Conservation (phyloP, 768 basidiomycete species). For the Cyathus striatus region DNA sequence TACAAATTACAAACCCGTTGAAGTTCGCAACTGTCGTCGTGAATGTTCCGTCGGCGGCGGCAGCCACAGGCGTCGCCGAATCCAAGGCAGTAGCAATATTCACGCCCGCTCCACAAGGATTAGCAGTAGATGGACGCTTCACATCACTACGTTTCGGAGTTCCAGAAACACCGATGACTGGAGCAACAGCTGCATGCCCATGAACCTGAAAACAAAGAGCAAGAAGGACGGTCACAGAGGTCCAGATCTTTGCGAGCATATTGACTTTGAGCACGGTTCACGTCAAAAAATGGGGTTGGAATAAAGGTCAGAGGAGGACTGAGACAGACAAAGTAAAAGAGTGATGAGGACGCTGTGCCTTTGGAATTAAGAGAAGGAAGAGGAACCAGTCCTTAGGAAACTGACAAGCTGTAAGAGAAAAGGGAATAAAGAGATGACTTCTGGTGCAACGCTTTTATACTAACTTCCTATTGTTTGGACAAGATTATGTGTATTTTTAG, state of each 20-base stretch:
- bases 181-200: slow-evolving; percentile 29
- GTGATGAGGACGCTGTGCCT: neutral
- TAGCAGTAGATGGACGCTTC: slow-evolving; percentile 12
- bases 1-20: slow-evolving; percentile 24
- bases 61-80: slow-evolving; percentile 18
- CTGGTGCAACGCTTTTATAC: no score
- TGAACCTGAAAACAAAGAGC: slow-evolving; percentile 21
- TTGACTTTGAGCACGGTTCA: no score
- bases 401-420: neutral
- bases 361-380: neutral
- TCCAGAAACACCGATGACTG: slow-evolving; percentile 24
- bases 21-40: slow-evolving; percentile 30
- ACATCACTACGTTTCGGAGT: slow-evolving; percentile 15
- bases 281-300: neutral
- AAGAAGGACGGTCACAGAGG: slow-evolving; percentile 17
- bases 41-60: slow-evolving; percentile 27
- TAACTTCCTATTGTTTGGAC: no score
- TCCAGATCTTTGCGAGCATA: slow-evolving; percentile 12
- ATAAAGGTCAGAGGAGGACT: neutral
- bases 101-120: slow-evolving; percentile 25
- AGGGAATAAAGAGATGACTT: neutral
- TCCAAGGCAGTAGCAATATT: slow-evolving; percentile 28
- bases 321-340: neutral
- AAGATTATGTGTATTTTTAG: no score
- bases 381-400: slow-evolving; percentile 3